Evolutionary conservation across 306 rosid species (phyloP), one percentile per base, ranked within the genome.

Genomic region (Glycine soja): DNA sequence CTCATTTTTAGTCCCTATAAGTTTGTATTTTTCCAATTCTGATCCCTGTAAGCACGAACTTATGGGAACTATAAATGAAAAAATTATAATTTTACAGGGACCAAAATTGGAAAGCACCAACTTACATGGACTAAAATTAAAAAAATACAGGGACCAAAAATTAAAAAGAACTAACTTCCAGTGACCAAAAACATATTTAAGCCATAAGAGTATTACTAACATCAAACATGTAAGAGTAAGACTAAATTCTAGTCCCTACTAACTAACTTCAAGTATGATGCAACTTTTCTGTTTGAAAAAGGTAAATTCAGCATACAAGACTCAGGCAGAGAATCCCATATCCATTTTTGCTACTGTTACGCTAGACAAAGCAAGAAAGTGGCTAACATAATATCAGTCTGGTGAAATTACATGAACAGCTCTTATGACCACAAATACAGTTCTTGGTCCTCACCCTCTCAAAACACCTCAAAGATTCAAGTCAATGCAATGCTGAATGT

Each of bases 341-440:
- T 59, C 58, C 45, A 58, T 45, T 30, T 75, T 75, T 62, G 15
- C 38, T 14, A 59, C 70, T 9, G 10, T 14, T 75, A 30, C 14
- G 34, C 8, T 42, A 57, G 15, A 24, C 53, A 54, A 18, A 13
- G 38, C 68, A 57, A 57, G 68, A 74, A 40, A 18, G 8, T 18
- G 0, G 43, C 54, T 18, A 54, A 73, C 24, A 50, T 42, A 42
- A 42, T 46, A 15, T 48, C 14, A 70, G 46, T 73, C 11, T 15
- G 40, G 56, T 43, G 69, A 74, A 57, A 56, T 32, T 16, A 45
- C 14, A 45, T 43, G 45, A 59, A 12, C 42, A 36, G 36, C 30
- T 14, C 50, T 38, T 24, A 10, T 36, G 51, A 54, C 52, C 40
- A 46, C 9, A 59, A 61, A 75, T 75, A 30, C 34, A 24, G 45